Percentiles rank a stretch among this genome's conserved stretches.
Evolutionary conservation across 2,329 filamentous ascomycete genomes (phyloP).

Genomic region (Monosporascus sp.): DNA sequence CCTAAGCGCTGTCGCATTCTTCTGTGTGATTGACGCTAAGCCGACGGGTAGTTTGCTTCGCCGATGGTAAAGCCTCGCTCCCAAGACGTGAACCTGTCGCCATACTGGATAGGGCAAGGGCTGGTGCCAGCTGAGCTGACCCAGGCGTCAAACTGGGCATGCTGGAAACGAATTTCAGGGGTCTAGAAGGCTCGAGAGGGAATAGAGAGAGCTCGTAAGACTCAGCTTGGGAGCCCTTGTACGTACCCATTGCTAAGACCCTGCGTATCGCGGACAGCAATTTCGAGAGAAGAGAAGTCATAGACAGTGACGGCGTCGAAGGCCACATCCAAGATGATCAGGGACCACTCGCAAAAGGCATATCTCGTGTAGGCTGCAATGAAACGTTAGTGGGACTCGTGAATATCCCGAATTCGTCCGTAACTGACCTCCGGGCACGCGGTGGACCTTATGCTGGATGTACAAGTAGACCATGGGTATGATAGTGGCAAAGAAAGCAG

Average conservation of each 20-base stretch:
- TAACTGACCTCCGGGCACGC: conserved; percentile 77
- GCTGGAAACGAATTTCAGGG: conserved; percentile 2
- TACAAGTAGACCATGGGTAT: conserved; percentile 93
- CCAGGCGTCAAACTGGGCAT: background rate
- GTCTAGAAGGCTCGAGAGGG: conserved; percentile 20
- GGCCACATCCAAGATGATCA: conserved; percentile 90
- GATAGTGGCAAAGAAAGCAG: conserved; percentile 83
- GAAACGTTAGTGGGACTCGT: conserved; percentile 6
- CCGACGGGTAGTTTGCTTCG: too few relatives aligned
- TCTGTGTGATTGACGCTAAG: too few relatives aligned
- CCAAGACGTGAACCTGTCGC: background rate
- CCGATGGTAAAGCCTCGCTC: too few relatives aligned
- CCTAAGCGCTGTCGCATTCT: too few relatives aligned
- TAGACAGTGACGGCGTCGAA: conserved; percentile 93
- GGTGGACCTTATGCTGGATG: conserved; percentile 97
- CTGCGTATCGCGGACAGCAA: conserved; percentile 83
- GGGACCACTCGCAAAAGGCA: conserved; percentile 94
- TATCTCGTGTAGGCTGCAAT: conserved; percentile 86
- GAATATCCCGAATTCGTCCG: background rate
- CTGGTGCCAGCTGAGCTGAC: too few relatives aligned
- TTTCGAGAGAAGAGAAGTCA: conserved; percentile 85
- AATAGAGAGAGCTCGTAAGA: conserved; percentile 24
- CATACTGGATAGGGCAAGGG: background rate
- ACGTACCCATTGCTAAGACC: conserved; percentile 98
- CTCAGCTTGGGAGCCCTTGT: conserved; percentile 86